Evolutionary conservation across 2,329 filamentous ascomycete species (phyloP), one percentile per base, ranked within the genome.

Genomic region (Knufia petricola): DNA sequence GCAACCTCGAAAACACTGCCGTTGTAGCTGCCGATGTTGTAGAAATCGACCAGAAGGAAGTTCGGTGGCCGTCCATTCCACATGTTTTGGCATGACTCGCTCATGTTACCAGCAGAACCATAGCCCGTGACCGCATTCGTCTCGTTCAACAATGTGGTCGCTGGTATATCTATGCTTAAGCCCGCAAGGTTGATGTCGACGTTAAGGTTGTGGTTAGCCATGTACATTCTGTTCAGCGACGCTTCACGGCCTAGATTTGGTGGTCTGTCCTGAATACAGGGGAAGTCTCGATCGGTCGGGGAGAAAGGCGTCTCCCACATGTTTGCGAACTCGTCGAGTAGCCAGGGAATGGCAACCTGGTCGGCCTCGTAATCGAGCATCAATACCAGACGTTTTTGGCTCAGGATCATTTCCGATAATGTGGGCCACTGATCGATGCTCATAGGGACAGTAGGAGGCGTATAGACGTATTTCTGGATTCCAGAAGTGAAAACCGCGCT

Each of bases 261-360:
- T 0, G 89, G 88, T 0, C 89, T 81, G 61, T 95, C 79, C 31
- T 82, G 73, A 0, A 71, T 81, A 68, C 89, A 95, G 0, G 88
- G 87, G 63, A 95, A 94, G 0, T 65, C 63, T 2, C 79, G 68
- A 58, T 82, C 66, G 0, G 74, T 78, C 0, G 79, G 87, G 46
- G 87, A 85, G 63, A 94, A 95, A 0, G 86, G 85, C 1, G 88
- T 90, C 69, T 95, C 87, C 85, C 86, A 95, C 68, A 94, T 77
- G 61, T 94, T 85, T 4, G 77, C 78, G 69, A 95, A 95, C 66
- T 95, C 76, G 64, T 94, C 86, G 34, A 95, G 73, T 36, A 95
- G 76, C 79, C 87, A 95, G 0, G 89, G 87, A 15, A 87, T 82
- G 17, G 75, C 73, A 1, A 73, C 78, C 66, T 94, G 85, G 63